Evolutionary conservation across 106 monocot species (phyloP).

Genomic region (Platanthera guangdongensis): DNA sequence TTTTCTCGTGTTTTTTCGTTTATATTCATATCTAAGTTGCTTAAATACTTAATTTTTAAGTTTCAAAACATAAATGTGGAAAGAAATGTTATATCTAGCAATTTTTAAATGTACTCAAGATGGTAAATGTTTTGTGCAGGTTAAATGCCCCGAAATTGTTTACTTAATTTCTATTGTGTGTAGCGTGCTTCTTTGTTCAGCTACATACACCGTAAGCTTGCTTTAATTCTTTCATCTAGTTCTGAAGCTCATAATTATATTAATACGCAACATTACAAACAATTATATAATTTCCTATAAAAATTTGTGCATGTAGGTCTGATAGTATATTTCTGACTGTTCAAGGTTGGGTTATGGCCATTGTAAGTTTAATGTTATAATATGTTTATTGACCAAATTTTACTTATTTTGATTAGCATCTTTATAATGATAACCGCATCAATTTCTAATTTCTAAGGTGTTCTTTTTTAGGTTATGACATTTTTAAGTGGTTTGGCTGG

Average conservation of each 20-base stretch:
- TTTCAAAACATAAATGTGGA: no score
- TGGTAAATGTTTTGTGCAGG: constrained; percentile 25
- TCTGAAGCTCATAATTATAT: no score
- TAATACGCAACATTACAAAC: not conserved
- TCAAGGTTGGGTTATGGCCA: constrained; percentile 85
- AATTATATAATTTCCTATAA: not conserved
- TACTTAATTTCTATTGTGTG: constrained; percentile 78
- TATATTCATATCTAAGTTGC: no score
- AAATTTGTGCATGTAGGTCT: not conserved
- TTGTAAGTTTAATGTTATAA: constrained; percentile 37
- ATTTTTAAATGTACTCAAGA: no score
- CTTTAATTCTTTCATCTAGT: not conserved
- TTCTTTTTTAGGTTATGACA: constrained; percentile 71
- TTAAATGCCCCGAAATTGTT: constrained; percentile 84
- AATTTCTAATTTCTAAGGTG: no score
- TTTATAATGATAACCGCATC: no score
- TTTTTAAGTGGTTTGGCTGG: constrained; percentile 96
- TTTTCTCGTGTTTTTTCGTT: no score
- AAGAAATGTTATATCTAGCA: no score
- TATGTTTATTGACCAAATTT: no score
- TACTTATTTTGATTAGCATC: no score
- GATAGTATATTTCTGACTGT: constrained; percentile 47
- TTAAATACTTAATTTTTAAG: no score
- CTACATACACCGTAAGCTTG: constrained; percentile 68
- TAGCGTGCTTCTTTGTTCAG: constrained; percentile 87